Evolutionary conservation across 176 grass and related monocot genomes (phyloP).

Genomic region (Paspalum notatum): DNA sequence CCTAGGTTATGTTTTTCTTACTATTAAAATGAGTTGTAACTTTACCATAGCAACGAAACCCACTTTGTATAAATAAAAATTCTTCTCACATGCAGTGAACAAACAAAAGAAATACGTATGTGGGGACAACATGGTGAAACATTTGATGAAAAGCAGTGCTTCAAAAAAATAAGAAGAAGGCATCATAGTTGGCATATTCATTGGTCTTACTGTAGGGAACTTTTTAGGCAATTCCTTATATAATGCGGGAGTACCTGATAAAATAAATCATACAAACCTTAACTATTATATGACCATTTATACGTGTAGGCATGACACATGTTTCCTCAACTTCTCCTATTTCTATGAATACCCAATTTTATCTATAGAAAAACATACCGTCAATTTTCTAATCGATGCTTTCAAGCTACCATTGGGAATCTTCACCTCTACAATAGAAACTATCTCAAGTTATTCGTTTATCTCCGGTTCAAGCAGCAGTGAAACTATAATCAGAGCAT

Average conservation of each 20-base stretch:
- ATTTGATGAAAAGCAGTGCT: not conserved
- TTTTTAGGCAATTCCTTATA: not conserved
- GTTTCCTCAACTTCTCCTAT: not conserved
- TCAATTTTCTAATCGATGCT: not conserved
- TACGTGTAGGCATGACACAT: not conserved
- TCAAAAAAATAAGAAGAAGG: not conserved
- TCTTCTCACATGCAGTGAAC: not conserved
- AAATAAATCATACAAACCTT: not conserved
- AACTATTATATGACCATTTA: not conserved
- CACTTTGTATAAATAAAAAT: no score
- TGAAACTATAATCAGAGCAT: not conserved
- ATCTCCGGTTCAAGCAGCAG: not conserved
- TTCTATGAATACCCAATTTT: not conserved
- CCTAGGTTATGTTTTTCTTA: not conserved
- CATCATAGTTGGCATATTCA: not conserved
- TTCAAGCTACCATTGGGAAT: not conserved
- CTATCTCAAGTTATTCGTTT: not conserved
- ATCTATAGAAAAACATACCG: no score
- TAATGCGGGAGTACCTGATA: not conserved
- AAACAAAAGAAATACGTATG: not conserved
- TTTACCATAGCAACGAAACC: no score
- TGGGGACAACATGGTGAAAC: constrained; percentile 18
- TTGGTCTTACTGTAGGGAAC: not conserved
- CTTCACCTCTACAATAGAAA: not conserved
- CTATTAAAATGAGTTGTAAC: no score